Conservation (phyloP, 2,329 filamentous ascomycete genomes). For the Mycogone perniciosa region DNA sequence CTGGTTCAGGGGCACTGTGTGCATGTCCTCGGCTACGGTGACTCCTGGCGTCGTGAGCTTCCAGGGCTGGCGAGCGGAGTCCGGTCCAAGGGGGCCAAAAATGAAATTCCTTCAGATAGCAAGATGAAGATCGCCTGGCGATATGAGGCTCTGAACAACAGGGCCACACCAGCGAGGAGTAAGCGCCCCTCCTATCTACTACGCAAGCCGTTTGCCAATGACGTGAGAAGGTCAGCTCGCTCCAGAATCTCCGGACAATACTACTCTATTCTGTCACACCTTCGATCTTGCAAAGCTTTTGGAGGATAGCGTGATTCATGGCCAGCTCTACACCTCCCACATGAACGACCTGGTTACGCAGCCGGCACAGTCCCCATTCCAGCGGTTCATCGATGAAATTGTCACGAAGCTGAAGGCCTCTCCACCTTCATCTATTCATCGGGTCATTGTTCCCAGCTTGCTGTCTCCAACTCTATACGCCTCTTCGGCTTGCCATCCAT, state of each 20-base stretch:
- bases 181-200: neutral
- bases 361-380: constrained; percentile 39
- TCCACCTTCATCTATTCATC: constrained; percentile 60
- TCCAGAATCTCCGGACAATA: constrained; percentile 13
- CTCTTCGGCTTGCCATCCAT: constrained; percentile 60
- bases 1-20: constrained; percentile 85
- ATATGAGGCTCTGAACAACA: constrained; percentile 73
- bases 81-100: constrained; percentile 33
- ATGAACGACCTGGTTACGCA: constrained; percentile 30
- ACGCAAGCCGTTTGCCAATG: neutral
- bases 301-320: constrained; percentile 40
- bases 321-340: constrained; percentile 45
- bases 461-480: constrained; percentile 83
- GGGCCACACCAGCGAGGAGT: constrained; percentile 24
- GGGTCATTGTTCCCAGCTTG: constrained; percentile 76
- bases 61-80: constrained; percentile 57
- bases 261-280: constrained; percentile 57
- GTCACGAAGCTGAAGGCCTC: constrained; percentile 50
- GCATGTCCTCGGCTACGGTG: constrained; percentile 74
- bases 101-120: constrained; percentile 45
- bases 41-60: constrained; percentile 76
- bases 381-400: constrained; percentile 55
- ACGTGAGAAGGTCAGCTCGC: constrained; percentile 3
- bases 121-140: constrained; percentile 99
- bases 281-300: constrained; percentile 67